Percentiles rank a stretch among this genome's conserved stretches.
Evolutionary conservation across 2,329 filamentous ascomycete genomes (phyloP).

Genomic region (Colletotrichum scovillei): DNA sequence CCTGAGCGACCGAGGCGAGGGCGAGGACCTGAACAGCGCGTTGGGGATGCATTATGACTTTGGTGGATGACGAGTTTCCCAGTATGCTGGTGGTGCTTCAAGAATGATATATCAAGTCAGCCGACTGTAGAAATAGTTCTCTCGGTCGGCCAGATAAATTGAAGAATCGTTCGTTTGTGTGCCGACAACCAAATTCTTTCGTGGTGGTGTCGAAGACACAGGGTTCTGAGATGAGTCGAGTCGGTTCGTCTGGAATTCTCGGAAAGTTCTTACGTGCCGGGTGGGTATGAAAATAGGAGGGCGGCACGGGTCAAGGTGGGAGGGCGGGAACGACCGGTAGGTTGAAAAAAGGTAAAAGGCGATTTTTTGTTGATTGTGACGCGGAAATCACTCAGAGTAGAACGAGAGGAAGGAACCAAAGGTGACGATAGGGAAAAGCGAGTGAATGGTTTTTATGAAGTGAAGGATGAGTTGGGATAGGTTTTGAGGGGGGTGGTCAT

Average conservation of each 20-base stretch:
- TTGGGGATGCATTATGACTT: slow-evolving; percentile 58
- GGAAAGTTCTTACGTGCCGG: slow-evolving; percentile 17
- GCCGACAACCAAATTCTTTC: neutral
- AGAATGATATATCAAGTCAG: slow-evolving; percentile 2
- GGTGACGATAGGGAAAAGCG: slow-evolving; percentile 10
- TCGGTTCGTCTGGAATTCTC: slow-evolving; percentile 21
- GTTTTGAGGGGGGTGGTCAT: neutral
- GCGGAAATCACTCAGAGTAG: neutral
- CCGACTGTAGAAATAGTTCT: neutral
- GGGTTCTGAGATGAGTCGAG: slow-evolving; percentile 13
- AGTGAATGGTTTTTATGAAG: slow-evolving; percentile 28
- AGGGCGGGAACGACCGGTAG: slow-evolving; percentile 18
- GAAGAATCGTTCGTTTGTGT: neutral
- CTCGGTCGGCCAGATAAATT: neutral
- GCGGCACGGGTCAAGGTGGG: neutral
- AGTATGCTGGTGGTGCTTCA: neutral
- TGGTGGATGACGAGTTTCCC: neutral
- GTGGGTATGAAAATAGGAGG: slow-evolving; percentile 27
- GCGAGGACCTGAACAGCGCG: slow-evolving; percentile 59
- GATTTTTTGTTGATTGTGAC: neutral
- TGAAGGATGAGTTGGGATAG: slow-evolving; percentile 9
- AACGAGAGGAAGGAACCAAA: neutral
- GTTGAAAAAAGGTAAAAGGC: neutral
- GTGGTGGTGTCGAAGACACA: neutral
- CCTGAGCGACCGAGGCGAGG: slow-evolving; percentile 60